Evolutionary conservation across 2,329 filamentous ascomycete species (phyloP), one percentile per base, ranked within the genome.

Genomic region (Nigrospora sphaerica): DNA sequence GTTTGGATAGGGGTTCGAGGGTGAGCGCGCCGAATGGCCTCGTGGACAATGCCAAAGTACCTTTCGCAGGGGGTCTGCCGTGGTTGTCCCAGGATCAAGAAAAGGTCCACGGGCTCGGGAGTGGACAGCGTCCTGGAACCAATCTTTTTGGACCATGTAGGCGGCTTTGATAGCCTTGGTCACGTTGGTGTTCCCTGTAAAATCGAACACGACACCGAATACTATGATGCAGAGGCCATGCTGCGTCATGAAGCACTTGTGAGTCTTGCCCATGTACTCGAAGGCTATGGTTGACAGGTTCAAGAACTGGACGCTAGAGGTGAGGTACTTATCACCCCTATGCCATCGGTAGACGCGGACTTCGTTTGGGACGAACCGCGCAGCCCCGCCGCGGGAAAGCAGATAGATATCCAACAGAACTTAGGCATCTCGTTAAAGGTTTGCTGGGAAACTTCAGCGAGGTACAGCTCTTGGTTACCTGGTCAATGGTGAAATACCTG

Each of bases 181-280:
- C 4, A 88, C 73, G 0, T 88, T 95, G 63, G 96, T 97, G 62
- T 95, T 93, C 64, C 54, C 60, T 84, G 67, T 87, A 58, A 98
- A 98, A 67, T 98, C 84, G 65, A 96, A 98, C 3, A 98, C 70
- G 65, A 98, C 97, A 2, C 93, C 93, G 63, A 98, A 91, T 0
- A 92, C 88, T 42, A 95, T 72, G 48, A 98, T 81, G 13, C 86
- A 79, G 49, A 95, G 82, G 5, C 85, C 86, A 54, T 88, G 87
- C 54, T 95, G 89, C 72, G 91, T 90, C 5, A 92, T 98, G 47
- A 72, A 70, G 54, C 72, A 72, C 37, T 67, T 65, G 47, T 72
- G 65, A 31, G 66, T 69, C 48, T 64, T 65, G 28, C 70, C 70
- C 14, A 71, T 62, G 49, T 71, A 69, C 49, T 71, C 61, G 50